Evolutionary conservation across 768 basidiomycete genomes (phyloP).

Genomic region (Mycena latifolia): DNA sequence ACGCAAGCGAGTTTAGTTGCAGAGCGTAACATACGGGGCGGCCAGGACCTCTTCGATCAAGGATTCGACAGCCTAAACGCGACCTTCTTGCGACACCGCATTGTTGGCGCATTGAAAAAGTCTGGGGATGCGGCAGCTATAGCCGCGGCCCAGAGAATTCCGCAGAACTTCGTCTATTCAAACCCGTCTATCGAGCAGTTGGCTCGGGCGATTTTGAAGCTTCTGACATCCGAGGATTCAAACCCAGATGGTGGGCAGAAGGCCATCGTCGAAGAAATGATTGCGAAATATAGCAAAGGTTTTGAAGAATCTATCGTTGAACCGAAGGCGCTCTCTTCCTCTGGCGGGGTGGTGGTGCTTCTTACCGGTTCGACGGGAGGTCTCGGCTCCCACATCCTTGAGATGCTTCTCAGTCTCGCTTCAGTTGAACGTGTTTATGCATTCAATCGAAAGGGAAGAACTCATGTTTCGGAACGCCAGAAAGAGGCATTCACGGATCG

Average conservation of each 20-base stretch:
- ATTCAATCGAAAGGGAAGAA: constrained; percentile 42
- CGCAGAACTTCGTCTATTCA: no score
- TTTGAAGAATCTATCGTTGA: constrained; percentile 3
- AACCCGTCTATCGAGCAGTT: no score
- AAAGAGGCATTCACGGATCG: constrained; percentile 46
- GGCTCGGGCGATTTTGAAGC: no score
- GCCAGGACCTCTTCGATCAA: constrained; percentile 46
- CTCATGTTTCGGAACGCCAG: constrained; percentile 43
- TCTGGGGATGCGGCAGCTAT: constrained; percentile 10
- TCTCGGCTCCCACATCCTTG: constrained; percentile 52
- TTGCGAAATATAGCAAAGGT: constrained; percentile 20
- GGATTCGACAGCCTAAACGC: constrained; percentile 54
- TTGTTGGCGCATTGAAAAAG: constrained; percentile 45
- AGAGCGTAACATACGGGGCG: constrained; percentile 18
- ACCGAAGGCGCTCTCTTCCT: not conserved
- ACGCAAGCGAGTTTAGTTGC: constrained; percentile 37
- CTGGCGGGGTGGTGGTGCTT: constrained; percentile 42
- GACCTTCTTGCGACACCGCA: constrained; percentile 53
- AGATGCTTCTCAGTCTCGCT: constrained; percentile 39
- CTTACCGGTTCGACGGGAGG: constrained; percentile 59
- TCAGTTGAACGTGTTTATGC: constrained; percentile 45
- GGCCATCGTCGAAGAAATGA: constrained; percentile 22
- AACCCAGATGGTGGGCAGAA: not conserved
- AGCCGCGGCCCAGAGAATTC: no score
- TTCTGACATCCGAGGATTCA: no score